Evolutionary conservation across 2,329 filamentous ascomycete genomes (phyloP).

Genomic region (Zymoseptoria brevis): DNA sequence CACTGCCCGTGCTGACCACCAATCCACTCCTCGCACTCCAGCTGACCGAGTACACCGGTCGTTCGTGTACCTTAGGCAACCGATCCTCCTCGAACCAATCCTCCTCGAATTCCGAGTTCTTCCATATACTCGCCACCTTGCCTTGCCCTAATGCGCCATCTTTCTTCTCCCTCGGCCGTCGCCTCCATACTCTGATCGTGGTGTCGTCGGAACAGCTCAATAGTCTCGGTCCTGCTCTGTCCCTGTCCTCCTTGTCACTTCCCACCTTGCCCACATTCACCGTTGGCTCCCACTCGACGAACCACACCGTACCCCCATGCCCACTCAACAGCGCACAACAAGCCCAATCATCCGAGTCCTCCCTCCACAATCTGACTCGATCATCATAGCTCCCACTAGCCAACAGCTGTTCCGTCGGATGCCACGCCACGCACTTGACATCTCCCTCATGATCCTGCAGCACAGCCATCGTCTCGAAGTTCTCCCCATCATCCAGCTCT

Average conservation of each 20-base stretch:
- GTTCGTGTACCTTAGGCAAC: slow-evolving; percentile 67
- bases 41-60: slow-evolving; percentile 73
- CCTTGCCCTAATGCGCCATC: slow-evolving; percentile 38
- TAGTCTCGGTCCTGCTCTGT: slow-evolving; percentile 50
- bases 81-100: slow-evolving; percentile 71
- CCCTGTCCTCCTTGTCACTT: slow-evolving; percentile 31
- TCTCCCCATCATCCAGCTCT: slow-evolving; percentile 79
- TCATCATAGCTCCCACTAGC: slow-evolving; percentile 94
- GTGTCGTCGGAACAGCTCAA: slow-evolving; percentile 80
- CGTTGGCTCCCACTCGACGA: slow-evolving; percentile 57
- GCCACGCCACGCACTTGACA: slow-evolving; percentile 91
- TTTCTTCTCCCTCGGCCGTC: slow-evolving; percentile 50
- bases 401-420: slow-evolving; percentile 68
- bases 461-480: slow-evolving; percentile 94
- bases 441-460: slow-evolving; percentile 91
- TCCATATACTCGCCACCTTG: slow-evolving; percentile 83
- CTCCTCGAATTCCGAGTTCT: slow-evolving; percentile 62
- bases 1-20: slow-evolving; percentile 81
- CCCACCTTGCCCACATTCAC: slow-evolving; percentile 26
- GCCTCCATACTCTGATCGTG: slow-evolving; percentile 70
- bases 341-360: slow-evolving; percentile 90
- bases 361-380: slow-evolving; percentile 78
- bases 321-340: slow-evolving; percentile 76
- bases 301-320: slow-evolving; percentile 85
- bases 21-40: slow-evolving; percentile 75